These are phyloP conservation scores for Phytopythium delawarense DNA, from an alignment of 352 stramenopile genomes.

Conservation along the genomic window DNA sequence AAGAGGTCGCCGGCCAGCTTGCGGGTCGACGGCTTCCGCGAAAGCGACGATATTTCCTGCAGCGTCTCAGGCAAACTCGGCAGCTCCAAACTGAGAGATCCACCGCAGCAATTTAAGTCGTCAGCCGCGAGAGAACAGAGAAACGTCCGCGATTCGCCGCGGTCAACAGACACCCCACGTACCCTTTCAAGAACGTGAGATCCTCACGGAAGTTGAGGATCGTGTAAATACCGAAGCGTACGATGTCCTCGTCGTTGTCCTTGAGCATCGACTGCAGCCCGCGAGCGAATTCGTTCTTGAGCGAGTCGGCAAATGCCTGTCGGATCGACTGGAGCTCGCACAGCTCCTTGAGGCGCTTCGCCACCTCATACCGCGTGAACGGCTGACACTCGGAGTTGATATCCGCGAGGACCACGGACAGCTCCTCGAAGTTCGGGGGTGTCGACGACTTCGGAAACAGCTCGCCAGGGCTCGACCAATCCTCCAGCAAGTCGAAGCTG, in stretches of 20 bases:
- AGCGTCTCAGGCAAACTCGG: conserved; percentile 57
- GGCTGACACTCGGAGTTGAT: conserved; percentile 44
- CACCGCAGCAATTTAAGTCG: conserved; percentile 4
- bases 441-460: conserved; percentile 30
- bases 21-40: conserved; percentile 66
- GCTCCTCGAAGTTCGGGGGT: conserved; percentile 40
- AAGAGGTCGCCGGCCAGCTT: conserved; percentile 67
- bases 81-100: conserved; percentile 37
- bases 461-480: conserved; percentile 47
- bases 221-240: conserved; percentile 68
- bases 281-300: conserved; percentile 48
- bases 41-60: conserved; percentile 44
- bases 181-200: conserved; percentile 37
- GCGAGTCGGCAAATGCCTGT: conserved; percentile 28
- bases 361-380: conserved; percentile 59
- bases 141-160: background rate
- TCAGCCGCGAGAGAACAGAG: background rate
- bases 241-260: conserved; percentile 68
- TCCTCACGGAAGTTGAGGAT: conserved; percentile 71
- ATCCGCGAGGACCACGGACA: conserved; percentile 55
- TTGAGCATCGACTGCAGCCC: conserved; percentile 58
- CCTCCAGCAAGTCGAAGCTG: conserved; percentile 68
- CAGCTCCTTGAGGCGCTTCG: conserved; percentile 73
- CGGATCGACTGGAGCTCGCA: conserved; percentile 56
- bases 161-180: conserved; percentile 9